Conservation (phyloP, 345 rosid genomes). For the Citrus australasica region DNA sequence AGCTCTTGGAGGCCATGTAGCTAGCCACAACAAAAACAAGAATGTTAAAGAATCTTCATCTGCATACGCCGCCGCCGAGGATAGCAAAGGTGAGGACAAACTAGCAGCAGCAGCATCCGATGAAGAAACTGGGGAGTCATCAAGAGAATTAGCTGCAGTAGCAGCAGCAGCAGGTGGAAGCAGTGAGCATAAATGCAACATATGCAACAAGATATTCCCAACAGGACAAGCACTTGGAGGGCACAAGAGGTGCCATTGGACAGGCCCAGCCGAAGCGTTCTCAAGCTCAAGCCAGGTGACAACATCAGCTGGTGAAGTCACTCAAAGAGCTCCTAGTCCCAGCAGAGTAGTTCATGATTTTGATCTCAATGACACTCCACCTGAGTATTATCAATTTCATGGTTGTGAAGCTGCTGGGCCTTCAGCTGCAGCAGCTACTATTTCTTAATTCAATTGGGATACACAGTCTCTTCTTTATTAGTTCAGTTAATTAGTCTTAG, state of each 20-base stretch:
- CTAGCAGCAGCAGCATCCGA: constrained; percentile 10
- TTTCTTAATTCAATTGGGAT: background rate
- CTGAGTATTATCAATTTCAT: constrained; percentile 4
- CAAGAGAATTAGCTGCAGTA: background rate
- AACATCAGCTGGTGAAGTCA: constrained; percentile 21
- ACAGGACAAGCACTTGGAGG: constrained; percentile 58
- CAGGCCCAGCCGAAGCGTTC: constrained; percentile 14
- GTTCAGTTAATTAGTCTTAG: background rate
- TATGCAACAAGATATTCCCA: constrained; percentile 31
- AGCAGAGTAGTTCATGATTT: constrained; percentile 5
- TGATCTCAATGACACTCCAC: constrained; percentile 30
- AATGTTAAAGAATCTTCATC: constrained; percentile 11
- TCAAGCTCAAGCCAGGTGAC: constrained; percentile 21
- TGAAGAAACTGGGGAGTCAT: constrained; percentile 19
- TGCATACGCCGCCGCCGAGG: background rate
- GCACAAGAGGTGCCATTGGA: constrained; percentile 51
- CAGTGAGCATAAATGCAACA: constrained; percentile 35
- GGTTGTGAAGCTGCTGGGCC: background rate
- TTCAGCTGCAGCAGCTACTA: background rate
- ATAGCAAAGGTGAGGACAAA: background rate
- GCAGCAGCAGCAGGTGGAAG: background rate
- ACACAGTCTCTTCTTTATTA: background rate
- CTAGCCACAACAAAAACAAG: constrained; percentile 49
- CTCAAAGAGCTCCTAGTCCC: constrained; percentile 16
- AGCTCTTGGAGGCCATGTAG: constrained; percentile 53